A percentile compares a stretch with the other conserved stretches of the same genome.
phyloP scores from a whole-genome alignment of 2,329 filamentous ascomycete species.

The Talaromyces atroroseus region DNA sequence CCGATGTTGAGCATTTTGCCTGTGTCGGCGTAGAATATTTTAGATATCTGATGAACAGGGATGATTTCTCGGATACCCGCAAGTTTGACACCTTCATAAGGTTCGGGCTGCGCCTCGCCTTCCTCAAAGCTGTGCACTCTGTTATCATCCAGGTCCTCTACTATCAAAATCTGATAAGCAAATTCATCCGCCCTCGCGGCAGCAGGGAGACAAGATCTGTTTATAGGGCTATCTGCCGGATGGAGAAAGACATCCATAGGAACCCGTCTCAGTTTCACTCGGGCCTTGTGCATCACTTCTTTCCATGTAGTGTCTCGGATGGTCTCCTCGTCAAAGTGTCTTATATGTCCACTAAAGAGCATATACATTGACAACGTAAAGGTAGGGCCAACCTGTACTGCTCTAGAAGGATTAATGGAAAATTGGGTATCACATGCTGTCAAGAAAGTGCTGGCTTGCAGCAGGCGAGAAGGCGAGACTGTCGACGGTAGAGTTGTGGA shows the following conservation, averaged over 20 bases:
- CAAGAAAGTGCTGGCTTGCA: constrained; percentile 89
- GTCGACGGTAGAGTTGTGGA: constrained; percentile 72
- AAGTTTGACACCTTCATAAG: constrained; percentile 55
- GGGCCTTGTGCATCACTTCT: constrained; percentile 90
- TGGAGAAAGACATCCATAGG: constrained; percentile 50
- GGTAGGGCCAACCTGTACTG: constrained; percentile 78
- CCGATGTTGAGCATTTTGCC: constrained; percentile 84
- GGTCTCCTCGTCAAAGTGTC: constrained; percentile 52
- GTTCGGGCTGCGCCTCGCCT: constrained; percentile 49
- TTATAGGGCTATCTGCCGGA: constrained; percentile 13
- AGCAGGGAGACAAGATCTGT: constrained; percentile 25
- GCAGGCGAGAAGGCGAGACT: constrained; percentile 81
- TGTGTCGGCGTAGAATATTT: constrained; percentile 89
- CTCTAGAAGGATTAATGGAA: constrained; percentile 54
- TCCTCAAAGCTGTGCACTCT: constrained; percentile 64
- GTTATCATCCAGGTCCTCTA: constrained; percentile 75
- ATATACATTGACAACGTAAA: constrained; percentile 91
- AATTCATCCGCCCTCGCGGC: constrained; percentile 57
- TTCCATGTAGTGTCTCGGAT: constrained; percentile 77
- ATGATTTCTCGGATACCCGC: constrained; percentile 64
- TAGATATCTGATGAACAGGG: constrained; percentile 71
- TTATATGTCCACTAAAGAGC: constrained; percentile 77
- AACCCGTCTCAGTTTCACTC: constrained; percentile 70
- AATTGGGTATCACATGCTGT: constrained; percentile 84
- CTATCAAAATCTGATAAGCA: constrained; percentile 72